Percentiles rank a stretch among this genome's conserved stretches.
Conservation (phyloP, 768 basidiomycete species). For the Exidia glandulosa region DNA sequence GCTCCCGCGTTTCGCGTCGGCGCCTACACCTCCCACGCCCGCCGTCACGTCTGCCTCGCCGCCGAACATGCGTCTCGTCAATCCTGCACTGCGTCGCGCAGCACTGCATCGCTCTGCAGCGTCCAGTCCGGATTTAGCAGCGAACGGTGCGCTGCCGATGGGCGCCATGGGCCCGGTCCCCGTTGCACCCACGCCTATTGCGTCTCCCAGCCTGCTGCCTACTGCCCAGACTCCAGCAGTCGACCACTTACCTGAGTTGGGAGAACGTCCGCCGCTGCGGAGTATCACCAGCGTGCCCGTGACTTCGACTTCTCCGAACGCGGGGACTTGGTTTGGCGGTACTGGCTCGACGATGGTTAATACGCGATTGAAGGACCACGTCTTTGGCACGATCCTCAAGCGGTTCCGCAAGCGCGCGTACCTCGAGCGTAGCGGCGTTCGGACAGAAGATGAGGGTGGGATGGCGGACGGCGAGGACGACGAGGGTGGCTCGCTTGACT, state of each 20-base stretch:
- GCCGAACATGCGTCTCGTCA: slow-evolving; percentile 33
- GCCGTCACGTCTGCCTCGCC: slow-evolving; percentile 5
- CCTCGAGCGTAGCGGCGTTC: slow-evolving; percentile 19
- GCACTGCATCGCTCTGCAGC: slow-evolving; percentile 44
- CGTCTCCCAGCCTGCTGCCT: too few relatives aligned
- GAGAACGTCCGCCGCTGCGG: slow-evolving; percentile 31
- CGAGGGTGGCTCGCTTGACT: slow-evolving; percentile 1
- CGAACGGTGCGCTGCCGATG: too few relatives aligned
- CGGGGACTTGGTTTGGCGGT: slow-evolving; percentile 60
- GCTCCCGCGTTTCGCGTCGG: background rate
- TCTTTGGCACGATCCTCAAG: slow-evolving; percentile 80
- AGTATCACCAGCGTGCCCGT: background rate
- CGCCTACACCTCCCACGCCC: background rate
- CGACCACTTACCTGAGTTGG: slow-evolving; percentile 29
- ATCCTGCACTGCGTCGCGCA: slow-evolving; percentile 27
- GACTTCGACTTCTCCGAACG: slow-evolving; percentile 8
- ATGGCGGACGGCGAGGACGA: slow-evolving; percentile 32
- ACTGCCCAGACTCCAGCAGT: too few relatives aligned
- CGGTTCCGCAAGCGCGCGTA: slow-evolving; percentile 47
- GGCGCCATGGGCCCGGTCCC: too few relatives aligned
- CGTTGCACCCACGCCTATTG: too few relatives aligned
- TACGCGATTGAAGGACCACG: slow-evolving; percentile 87
- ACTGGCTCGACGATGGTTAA: slow-evolving; percentile 91
- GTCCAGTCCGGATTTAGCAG: slow-evolving; percentile 53
- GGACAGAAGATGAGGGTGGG: slow-evolving; percentile 50